Evolutionary conservation across 2,329 filamentous ascomycete genomes (phyloP), one percentile per base, ranked within the genome.

Genomic region (Colletotrichum sp.): DNA sequence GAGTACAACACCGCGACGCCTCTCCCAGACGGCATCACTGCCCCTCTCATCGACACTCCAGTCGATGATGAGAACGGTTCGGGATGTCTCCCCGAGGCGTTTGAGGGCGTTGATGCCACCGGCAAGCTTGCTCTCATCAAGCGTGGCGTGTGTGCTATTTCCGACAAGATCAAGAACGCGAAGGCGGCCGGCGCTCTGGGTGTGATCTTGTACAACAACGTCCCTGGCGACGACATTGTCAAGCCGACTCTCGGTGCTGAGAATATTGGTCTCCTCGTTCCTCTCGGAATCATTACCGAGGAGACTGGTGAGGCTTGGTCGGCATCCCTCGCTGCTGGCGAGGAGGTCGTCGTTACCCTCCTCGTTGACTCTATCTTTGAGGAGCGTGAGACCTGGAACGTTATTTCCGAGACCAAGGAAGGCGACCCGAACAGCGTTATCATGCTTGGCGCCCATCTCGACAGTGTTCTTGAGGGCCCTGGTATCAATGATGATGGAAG

Each of bases 121-220:
- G 85, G 85, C 59, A 88, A 88, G 79, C 82, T 89, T 34, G 86
- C 83, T 1, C 85, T 89, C 12, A 80, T 89, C 15, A 87, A 87
- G 83, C 84, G 87, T 5, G 87, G 87, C 30, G 74, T 75, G 16
- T 89, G 87, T 71, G 83, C 85, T 30, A 83, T 88, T 36, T 79
- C 83, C 0, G 84, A 86, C 39, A 89, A 89, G 79, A 82, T 88
- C 39, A 85, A 83, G 79, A 81, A 87, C 6, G 87, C 87, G 13
- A 86, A 83, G 79, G 80, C 83, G 8, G 81, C 83, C 2, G 87
- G 87, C 49, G 87, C 87, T 4, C 30, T 85, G 5, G 87, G 82
- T 34, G 86, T 89, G 1, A 82, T 94, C 36, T 86, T 94, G 66
- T 93, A 92, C 81, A 92, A 94, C 86, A 92, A 93, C 76, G 86